phyloP scores from a whole-genome alignment of 2,329 filamentous ascomycete genomes.

The Talaromyces amestolkiae region DNA sequence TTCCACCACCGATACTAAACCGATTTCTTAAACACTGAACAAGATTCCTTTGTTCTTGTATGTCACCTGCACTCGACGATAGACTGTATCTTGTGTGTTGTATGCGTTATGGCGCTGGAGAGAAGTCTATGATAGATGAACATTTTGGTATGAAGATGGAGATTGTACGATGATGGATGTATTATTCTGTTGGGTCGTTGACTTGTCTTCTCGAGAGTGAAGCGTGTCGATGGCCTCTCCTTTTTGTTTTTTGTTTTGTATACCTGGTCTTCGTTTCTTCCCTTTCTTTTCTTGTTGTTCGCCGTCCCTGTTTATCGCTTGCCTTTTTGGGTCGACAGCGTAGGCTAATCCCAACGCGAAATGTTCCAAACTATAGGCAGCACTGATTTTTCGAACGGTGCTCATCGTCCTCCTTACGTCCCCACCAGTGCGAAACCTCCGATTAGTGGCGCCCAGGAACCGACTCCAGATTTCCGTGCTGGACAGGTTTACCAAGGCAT shows the following conservation, averaged over 20 bases:
- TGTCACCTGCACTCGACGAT: constrained; percentile 15
- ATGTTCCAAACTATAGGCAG: constrained; percentile 34
- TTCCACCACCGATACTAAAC: constrained; percentile 73
- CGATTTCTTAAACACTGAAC: constrained; percentile 35
- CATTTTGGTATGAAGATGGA: not conserved
- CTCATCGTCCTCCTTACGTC: constrained; percentile 62
- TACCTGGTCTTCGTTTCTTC: not conserved
- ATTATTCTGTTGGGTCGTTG: constrained; percentile 1
- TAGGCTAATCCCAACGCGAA: constrained; percentile 42
- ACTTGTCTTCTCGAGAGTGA: constrained; percentile 22
- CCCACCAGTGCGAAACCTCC: constrained; percentile 47
- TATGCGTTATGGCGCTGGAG: constrained; percentile 1
- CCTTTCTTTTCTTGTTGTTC: constrained; percentile 19
- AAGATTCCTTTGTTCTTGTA: constrained; percentile 12
- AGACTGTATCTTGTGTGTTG: constrained; percentile 15
- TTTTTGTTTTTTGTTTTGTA: constrained; percentile 23
- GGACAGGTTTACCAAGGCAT: constrained; percentile 73
- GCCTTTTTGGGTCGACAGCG: constrained; percentile 31
- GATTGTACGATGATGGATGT: constrained; percentile 15
- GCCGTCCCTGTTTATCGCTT: constrained; percentile 20
- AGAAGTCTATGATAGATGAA: not conserved
- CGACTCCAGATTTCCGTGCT: constrained; percentile 65
- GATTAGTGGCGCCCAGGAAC: constrained; percentile 42
- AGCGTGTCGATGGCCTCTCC: constrained; percentile 21
- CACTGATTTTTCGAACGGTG: constrained; percentile 47